Percentiles rank a stretch among this genome's conserved stretches.
Conservation (phyloP, 148 eudicot species). For the Camellia japonica region DNA sequence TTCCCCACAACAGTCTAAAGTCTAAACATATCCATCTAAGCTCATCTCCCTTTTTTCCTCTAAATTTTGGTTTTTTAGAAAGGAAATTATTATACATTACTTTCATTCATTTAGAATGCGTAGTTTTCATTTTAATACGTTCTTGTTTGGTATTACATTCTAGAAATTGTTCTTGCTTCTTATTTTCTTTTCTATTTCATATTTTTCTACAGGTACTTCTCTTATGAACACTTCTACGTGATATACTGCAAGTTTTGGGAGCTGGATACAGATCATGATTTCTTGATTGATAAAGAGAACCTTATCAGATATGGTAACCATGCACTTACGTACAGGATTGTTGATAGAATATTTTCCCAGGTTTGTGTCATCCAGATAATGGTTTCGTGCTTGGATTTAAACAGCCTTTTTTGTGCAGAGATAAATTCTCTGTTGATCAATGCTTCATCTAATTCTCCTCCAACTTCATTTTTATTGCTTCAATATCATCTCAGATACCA, state of each 20-base stretch:
- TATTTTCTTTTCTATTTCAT: slow-evolving; percentile 8
- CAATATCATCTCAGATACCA: slow-evolving; percentile 46
- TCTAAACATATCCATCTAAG: background rate
- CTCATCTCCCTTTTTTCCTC: background rate
- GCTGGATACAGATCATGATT: slow-evolving; percentile 87
- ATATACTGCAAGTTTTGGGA: slow-evolving; percentile 95
- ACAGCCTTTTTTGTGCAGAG: background rate
- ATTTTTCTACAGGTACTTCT: slow-evolving; percentile 58
- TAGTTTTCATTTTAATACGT: background rate
- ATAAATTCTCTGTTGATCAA: background rate
- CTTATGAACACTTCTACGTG: slow-evolving; percentile 87
- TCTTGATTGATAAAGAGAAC: slow-evolving; percentile 82
- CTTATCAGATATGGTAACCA: slow-evolving; percentile 88
- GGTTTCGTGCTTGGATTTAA: background rate
- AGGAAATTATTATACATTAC: background rate
- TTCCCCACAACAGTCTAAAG: background rate
- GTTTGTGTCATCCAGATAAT: slow-evolving; percentile 32
- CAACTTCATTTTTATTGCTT: background rate
- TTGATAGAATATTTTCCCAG: slow-evolving; percentile 88
- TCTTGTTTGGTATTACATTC: background rate
- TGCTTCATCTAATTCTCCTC: slow-evolving; percentile 1
- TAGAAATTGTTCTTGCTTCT: background rate
- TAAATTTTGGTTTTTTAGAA: background rate
- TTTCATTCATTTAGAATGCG: background rate
- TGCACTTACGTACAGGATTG: slow-evolving; percentile 85